Evolutionary conservation across 2,329 filamentous ascomycete genomes (phyloP).

Genomic region (Ceratocystis huliohia): DNA sequence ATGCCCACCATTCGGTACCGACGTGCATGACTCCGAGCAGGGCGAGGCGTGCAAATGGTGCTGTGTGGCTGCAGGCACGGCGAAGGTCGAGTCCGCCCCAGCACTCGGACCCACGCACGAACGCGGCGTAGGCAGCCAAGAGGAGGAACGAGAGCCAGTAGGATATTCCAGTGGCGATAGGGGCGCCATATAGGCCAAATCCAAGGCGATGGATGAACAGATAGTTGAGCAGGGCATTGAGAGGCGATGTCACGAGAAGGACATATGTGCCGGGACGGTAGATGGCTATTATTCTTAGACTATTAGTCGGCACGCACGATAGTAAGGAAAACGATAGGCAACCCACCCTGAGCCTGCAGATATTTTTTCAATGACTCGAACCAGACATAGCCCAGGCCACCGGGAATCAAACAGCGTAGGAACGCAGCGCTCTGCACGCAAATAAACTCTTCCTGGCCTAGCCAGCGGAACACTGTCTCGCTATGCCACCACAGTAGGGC

Average conservation of each 20-base stretch:
- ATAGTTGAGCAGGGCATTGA: slow-evolving; percentile 71
- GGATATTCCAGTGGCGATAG: slow-evolving; percentile 67
- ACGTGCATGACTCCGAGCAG: slow-evolving; percentile 68
- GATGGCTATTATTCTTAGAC: slow-evolving; percentile 33
- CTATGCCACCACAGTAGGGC: slow-evolving; percentile 62
- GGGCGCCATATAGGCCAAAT: slow-evolving; percentile 64
- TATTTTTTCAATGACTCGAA: slow-evolving; percentile 82
- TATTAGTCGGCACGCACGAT: not conserved
- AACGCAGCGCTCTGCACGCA: slow-evolving; percentile 62
- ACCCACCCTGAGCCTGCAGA: slow-evolving; percentile 72
- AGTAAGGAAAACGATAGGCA: not conserved
- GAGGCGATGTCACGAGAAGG: slow-evolving; percentile 65
- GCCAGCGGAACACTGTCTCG: slow-evolving; percentile 56
- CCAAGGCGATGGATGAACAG: slow-evolving; percentile 61
- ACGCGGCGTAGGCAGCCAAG: slow-evolving; percentile 58
- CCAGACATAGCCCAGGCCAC: slow-evolving; percentile 74
- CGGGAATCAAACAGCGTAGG: slow-evolving; percentile 60
- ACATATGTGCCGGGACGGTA: slow-evolving; percentile 75
- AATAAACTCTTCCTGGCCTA: slow-evolving; percentile 69
- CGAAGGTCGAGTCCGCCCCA: slow-evolving; percentile 62
- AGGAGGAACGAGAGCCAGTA: slow-evolving; percentile 78
- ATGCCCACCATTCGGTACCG: slow-evolving; percentile 89
- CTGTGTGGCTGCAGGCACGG: slow-evolving; percentile 51
- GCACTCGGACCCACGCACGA: slow-evolving; percentile 58
- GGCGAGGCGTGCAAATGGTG: slow-evolving; percentile 61